Percentiles rank a stretch among this genome's conserved stretches.
phyloP scores from a whole-genome alignment of 306 rosid species.

The Quercus suber region DNA sequence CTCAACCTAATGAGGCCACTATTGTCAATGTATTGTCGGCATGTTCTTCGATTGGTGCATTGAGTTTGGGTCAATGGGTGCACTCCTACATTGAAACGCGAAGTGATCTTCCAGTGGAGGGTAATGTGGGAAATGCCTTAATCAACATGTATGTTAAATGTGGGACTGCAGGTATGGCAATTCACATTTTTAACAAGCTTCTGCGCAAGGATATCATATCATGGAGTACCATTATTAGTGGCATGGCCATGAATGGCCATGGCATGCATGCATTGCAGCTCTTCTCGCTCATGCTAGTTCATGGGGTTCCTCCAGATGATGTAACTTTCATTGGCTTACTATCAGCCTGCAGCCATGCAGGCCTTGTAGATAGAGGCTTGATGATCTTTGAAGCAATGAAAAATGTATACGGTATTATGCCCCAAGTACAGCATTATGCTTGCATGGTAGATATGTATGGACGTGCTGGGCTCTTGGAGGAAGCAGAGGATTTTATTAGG shows the following conservation, averaged over 20 bases:
- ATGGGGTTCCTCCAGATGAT: slow-evolving; percentile 65
- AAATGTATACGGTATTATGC: slow-evolving; percentile 35
- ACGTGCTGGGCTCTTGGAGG: slow-evolving; percentile 56
- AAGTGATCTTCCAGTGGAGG: slow-evolving; percentile 36
- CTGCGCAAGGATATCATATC: slow-evolving; percentile 55
- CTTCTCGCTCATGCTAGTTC: slow-evolving; percentile 64
- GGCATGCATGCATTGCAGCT: slow-evolving; percentile 48
- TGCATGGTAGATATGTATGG: slow-evolving; percentile 47
- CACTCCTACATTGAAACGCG: slow-evolving; percentile 48
- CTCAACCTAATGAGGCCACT: slow-evolving; percentile 68
- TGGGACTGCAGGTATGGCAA: slow-evolving; percentile 48
- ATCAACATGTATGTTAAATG: slow-evolving; percentile 77
- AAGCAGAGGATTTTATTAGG: slow-evolving; percentile 51
- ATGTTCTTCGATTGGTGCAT: slow-evolving; percentile 55
- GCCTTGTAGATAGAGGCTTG: slow-evolving; percentile 30
- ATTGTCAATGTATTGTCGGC: slow-evolving; percentile 59
- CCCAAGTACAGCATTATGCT: slow-evolving; percentile 29
- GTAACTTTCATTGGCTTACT: slow-evolving; percentile 64
- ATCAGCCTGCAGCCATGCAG: slow-evolving; percentile 71
- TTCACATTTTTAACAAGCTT: slow-evolving; percentile 39
- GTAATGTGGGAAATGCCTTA: slow-evolving; percentile 66
- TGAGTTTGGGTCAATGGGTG: slow-evolving; percentile 74
- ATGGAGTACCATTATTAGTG: slow-evolving; percentile 68
- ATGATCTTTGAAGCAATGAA: slow-evolving; percentile 64
- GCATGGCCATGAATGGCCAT: slow-evolving; percentile 73